Evolutionary conservation across 208 protist species (phyloP), one percentile per base, ranked within the genome.

Genomic region (Porcisia deanei): DNA sequence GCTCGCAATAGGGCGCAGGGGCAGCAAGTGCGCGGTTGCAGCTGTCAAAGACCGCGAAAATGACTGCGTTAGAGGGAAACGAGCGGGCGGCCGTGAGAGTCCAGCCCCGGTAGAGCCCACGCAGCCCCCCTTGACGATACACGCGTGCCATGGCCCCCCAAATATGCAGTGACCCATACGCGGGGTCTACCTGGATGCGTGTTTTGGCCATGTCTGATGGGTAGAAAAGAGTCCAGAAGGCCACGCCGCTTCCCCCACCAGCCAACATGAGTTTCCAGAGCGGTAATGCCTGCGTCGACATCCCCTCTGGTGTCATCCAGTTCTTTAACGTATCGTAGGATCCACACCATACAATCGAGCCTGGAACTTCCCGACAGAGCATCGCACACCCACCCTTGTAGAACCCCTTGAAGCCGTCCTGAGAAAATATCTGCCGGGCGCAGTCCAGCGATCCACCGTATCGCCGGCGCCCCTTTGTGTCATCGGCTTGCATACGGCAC

Each of bases 141-240:
- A 89, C 58, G 39, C 77, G 65, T 12, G 49, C 53, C 25, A 95
- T 77, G 3, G 82, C 84, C 12, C 55, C 60, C 34, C 70, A 45
- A 30, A 97, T 78, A 59, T 71, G 75, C 47, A 76, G n/a, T 0
- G 57, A 30, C 5, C 43, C 54, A 54, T 83, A 89, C 4, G 60
- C 60, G 1, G 88, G 75, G 69, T 96, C 91, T 20, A 95, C 87
- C 80, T 97, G 94, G 37, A 97, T 87, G 9, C 93, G 83, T 3
- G 95, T 97, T 77, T 97, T 97, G 52, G 94, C 84, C 5, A 97
- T 88, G 71, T 98, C 95, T 12, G 91, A 91, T 0, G 95, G 93
- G 69, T 94, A 98, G 54, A 96, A 91, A 8, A 86, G 72, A 1
- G 91, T 91, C 95, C 95, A 97, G 73, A 92, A 96, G 2, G 88